A percentile compares a stretch with the other conserved stretches of the same genome.
phyloP scores from a whole-genome alignment of 257 asterid genomes.

The Jacaranda copaia region DNA sequence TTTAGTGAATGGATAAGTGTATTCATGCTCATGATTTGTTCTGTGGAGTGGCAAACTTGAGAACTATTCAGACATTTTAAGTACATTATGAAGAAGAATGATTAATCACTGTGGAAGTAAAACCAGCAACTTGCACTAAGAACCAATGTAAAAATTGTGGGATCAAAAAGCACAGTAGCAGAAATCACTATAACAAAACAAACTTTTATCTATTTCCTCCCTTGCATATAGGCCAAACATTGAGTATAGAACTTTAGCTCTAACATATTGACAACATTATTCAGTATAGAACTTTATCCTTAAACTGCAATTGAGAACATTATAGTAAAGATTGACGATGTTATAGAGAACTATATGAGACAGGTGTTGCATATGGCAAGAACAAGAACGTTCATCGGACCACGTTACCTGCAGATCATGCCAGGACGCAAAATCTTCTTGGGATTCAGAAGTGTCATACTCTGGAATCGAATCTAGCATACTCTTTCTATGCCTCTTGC shows the following conservation, averaged over 20 bases:
- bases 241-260: slow-evolving; percentile 34
- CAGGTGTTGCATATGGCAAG: neutral
- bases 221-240: too few relatives aligned
- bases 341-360: neutral
- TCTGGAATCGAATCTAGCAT: slow-evolving; percentile 77
- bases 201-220: too few relatives aligned
- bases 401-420: slow-evolving; percentile 70
- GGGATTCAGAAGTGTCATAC: slow-evolving; percentile 52
- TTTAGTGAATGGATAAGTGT: slow-evolving; percentile 32
- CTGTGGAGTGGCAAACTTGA: neutral
- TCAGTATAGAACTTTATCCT: neutral
- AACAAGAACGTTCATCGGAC: neutral
- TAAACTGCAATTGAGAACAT: neutral
- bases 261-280: neutral
- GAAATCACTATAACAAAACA: too few relatives aligned
- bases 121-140: too few relatives aligned
- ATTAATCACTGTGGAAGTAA: too few relatives aligned
- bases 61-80: neutral
- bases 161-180: too few relatives aligned
- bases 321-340: neutral
- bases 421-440: slow-evolving; percentile 50
- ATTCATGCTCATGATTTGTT: slow-evolving; percentile 4
- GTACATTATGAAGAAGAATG: neutral
- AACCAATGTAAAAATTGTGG: too few relatives aligned
- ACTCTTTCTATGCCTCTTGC: slow-evolving; percentile 70